Conservation (phyloP, 305 asterid genomes). For the Petunia hybrid region DNA sequence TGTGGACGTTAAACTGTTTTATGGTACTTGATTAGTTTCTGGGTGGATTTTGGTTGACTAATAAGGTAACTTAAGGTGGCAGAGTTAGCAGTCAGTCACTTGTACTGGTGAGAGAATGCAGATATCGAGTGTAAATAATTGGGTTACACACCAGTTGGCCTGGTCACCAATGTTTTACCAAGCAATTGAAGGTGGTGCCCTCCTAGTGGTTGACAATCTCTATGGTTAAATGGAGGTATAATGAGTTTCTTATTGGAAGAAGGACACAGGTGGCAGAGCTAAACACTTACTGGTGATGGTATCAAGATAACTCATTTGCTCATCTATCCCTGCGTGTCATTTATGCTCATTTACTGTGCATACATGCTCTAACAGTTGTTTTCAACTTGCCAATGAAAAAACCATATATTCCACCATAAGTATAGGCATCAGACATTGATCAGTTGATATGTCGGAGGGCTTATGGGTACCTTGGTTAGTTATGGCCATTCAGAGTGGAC, state of each 20-base stretch:
- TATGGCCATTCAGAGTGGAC: background rate
- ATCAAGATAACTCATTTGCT: background rate
- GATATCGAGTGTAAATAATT: too few species aligned
- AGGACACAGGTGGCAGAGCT: background rate
- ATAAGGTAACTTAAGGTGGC: slow-evolving; percentile 14
- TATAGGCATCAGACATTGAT: slow-evolving; percentile 12
- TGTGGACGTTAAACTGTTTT: background rate
- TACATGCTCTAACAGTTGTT: too few species aligned
- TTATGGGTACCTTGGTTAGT: slow-evolving; percentile 4
- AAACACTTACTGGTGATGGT: background rate
- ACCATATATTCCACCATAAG: background rate
- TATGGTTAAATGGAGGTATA: background rate
- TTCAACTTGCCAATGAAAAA: background rate
- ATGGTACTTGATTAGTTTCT: background rate
- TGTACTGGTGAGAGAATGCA: too few species aligned
- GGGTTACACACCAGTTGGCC: too few species aligned
- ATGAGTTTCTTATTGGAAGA: background rate
- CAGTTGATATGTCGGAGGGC: slow-evolving; percentile 12
- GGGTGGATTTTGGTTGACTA: background rate
- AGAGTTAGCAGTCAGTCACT: too few species aligned
- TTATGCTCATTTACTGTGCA: background rate
- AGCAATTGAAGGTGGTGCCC: background rate
- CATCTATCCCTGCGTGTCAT: background rate
- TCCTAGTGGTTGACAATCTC: background rate
- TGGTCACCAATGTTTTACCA: too few species aligned